A percentile compares a stretch with the other conserved stretches of the same genome.
phyloP scores from a whole-genome alignment of 2,329 filamentous ascomycete genomes.

The Coleophoma crateriformis region DNA sequence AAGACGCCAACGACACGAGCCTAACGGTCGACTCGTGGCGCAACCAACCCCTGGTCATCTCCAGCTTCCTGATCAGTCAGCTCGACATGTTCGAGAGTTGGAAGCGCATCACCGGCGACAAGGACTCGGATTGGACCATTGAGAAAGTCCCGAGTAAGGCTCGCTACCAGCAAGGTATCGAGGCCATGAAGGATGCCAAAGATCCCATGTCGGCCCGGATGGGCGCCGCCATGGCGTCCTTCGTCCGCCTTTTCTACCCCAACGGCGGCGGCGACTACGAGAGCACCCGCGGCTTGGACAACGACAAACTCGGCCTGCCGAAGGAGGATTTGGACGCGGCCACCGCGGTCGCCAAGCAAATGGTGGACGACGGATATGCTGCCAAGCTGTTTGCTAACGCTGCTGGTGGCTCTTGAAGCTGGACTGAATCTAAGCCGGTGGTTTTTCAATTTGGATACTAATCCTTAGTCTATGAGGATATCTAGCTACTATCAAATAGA shows the following conservation, averaged over 20 bases:
- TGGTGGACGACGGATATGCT: not conserved
- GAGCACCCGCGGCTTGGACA: slow-evolving; percentile 5
- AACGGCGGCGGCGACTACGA: slow-evolving; percentile 11
- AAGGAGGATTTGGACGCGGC: slow-evolving; percentile 13
- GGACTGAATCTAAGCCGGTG: too few relatives aligned
- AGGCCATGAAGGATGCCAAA: slow-evolving; percentile 2
- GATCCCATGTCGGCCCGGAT: slow-evolving; percentile 1
- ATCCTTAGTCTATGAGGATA: slow-evolving; percentile 29
- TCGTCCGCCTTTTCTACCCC: slow-evolving; percentile 10
- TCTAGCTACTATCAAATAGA: too few relatives aligned
- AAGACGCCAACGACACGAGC: slow-evolving; percentile 27
- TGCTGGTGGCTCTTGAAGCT: too few relatives aligned
- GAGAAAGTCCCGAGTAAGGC: slow-evolving; percentile 4
- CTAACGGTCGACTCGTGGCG: slow-evolving; percentile 27
- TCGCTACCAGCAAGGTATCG: slow-evolving; percentile 8
- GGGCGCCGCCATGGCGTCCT: slow-evolving; percentile 12
- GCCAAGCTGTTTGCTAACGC: too few relatives aligned
- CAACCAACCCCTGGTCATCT: slow-evolving; percentile 36
- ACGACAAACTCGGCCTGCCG: slow-evolving; percentile 10
- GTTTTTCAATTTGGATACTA: slow-evolving; percentile 16
- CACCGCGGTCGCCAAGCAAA: slow-evolving; percentile 10
- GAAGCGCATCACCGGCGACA: slow-evolving; percentile 12
- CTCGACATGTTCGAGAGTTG: slow-evolving; percentile 38
- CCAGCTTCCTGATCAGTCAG: slow-evolving; percentile 41
- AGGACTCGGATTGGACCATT: slow-evolving; percentile 14